Base-by-base conservation (phyloP, 768 basidiomycete genomes). In the Lactifluus piperatus region DNA sequence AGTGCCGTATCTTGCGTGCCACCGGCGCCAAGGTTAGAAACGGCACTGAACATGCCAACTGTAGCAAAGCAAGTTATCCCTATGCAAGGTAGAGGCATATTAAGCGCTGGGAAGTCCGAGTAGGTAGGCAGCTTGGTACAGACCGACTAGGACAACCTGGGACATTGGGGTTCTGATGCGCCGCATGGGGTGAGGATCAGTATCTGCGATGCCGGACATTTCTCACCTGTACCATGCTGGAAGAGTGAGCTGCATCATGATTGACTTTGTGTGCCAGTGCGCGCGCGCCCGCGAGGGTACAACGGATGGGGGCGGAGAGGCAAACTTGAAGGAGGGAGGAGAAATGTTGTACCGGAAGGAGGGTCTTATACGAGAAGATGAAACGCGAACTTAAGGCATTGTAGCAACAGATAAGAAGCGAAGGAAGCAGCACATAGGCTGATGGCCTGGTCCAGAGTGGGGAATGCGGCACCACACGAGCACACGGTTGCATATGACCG, bases 11-110 rank as follows among this genome's bases (percentile, higher is more conserved):
- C 73, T 57, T 74, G 71, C 5, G 70, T 68, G 39, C 74, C 76
- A 64, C 76, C 75, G 16, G 73, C 74, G 56, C 72, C 72, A 34
- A 75, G 64, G 63, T 72, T 72, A 46, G 66, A 66, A 32, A 74
- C 69, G 44, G 75, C 74, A 43, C 68, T 70, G 70, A 71, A 75
- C 74, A 76, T 75, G 60, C 75, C 73, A 29, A 67, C 66, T 18
- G 72, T 72, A 5, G 70, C 70, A 62, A 74, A 75, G 56, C 73
- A 62, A 16, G 51, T 62, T n/a, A 64, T 57, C 34, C 60, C 60
- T 62, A 16, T 11, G 8, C 10, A 3, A 54, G 24, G 44, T 27
- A 37, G 32, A 50, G 29, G 48, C 20, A 9, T 5, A 13, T 14
- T 59, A n/a, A 59, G 51, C 45, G 36, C 43, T 7, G 41, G 18